Conservation (phyloP, 2,329 filamentous ascomycete species). For the Clarireedia paspali region DNA sequence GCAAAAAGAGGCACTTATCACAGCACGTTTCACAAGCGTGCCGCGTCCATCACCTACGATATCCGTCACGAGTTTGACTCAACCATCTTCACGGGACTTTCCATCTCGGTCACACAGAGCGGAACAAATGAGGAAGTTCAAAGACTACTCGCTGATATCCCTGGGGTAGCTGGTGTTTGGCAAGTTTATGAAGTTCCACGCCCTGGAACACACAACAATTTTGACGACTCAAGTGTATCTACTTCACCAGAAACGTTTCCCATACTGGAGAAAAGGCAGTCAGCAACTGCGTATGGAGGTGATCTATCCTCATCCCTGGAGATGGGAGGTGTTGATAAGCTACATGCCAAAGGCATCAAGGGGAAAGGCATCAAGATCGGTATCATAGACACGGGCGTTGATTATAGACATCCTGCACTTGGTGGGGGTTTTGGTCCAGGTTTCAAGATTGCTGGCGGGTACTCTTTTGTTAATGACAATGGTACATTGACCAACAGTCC, state of each 20-base stretch:
- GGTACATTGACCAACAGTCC: slow-evolving; percentile 1
- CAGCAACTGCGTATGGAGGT: not conserved
- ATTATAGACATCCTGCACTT: slow-evolving; percentile 55
- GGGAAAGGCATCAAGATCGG: slow-evolving; percentile 39
- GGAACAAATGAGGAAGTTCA: not conserved
- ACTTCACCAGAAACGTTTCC: not conserved
- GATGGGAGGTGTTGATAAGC: slow-evolving; percentile 29
- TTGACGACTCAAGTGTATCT: not conserved
- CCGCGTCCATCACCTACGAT: not conserved
- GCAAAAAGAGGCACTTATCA: not conserved
- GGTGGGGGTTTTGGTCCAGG: slow-evolving; percentile 56
- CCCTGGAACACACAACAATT: not conserved
- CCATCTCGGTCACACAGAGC: not conserved
- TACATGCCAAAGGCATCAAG: slow-evolving; percentile 37
- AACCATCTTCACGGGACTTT: slow-evolving; percentile 1
- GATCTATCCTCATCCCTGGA: slow-evolving; percentile 5
- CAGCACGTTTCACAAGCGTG: slow-evolving; percentile 1
- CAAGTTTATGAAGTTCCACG: slow-evolving; percentile 1
- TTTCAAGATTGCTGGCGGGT: slow-evolving; percentile 50
- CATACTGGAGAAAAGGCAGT: not conserved
- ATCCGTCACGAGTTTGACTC: slow-evolving; percentile 9
- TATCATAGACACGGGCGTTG: slow-evolving; percentile 36
- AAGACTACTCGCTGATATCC: not conserved
- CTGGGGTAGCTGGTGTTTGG: not conserved
- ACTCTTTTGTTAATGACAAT: slow-evolving; percentile 48